A percentile compares a stretch with the other conserved stretches of the same genome.
Conservation (phyloP, 495 filamentous ascomycete species). For the Choiromyces venosus region DNA sequence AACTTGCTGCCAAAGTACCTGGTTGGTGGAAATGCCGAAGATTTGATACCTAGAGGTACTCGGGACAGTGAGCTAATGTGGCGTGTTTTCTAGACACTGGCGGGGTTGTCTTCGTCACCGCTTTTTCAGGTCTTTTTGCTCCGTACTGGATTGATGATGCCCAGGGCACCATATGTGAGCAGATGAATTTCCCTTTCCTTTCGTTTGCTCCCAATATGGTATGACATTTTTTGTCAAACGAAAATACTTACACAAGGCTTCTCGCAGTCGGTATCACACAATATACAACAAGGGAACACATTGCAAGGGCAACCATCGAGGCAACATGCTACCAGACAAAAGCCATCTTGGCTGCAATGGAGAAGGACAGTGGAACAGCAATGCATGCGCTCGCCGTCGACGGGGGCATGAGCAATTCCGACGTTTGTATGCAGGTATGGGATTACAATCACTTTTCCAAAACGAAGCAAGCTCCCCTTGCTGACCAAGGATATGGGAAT, state of each 20-base stretch:
- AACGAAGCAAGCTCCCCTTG: conserved; percentile 5
- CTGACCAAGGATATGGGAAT: conserved; percentile 9
- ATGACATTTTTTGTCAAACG: neutral
- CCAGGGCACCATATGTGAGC: conserved; percentile 78
- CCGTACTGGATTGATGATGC: conserved; percentile 99
- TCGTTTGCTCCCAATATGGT: conserved; percentile 16
- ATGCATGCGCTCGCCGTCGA: conserved; percentile 78
- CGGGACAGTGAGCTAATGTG: neutral
- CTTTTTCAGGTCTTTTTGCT: conserved; percentile 91
- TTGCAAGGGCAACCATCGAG: conserved; percentile 89
- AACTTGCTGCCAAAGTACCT: conserved; percentile 72
- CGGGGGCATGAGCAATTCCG: conserved; percentile 89
- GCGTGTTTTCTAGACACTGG: conserved; percentile 58
- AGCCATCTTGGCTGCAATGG: conserved; percentile 92
- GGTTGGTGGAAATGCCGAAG: conserved; percentile 14
- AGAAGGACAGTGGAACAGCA: conserved; percentile 75
- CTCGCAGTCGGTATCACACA: conserved; percentile 75
- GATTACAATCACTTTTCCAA: conserved; percentile 6
- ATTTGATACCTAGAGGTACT: neutral
- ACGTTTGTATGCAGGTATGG: conserved; percentile 84
- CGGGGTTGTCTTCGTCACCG: conserved; percentile 89
- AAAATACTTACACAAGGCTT: conserved; percentile 10
- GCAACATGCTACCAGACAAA: conserved; percentile 94
- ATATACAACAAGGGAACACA: conserved; percentile 82
- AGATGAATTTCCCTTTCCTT: neutral